Percentiles rank a stretch among this genome's conserved stretches.
Evolutionary conservation across 1,284 basidiomycete genomes (phyloP).

Genomic region (Stereum hirsutum): DNA sequence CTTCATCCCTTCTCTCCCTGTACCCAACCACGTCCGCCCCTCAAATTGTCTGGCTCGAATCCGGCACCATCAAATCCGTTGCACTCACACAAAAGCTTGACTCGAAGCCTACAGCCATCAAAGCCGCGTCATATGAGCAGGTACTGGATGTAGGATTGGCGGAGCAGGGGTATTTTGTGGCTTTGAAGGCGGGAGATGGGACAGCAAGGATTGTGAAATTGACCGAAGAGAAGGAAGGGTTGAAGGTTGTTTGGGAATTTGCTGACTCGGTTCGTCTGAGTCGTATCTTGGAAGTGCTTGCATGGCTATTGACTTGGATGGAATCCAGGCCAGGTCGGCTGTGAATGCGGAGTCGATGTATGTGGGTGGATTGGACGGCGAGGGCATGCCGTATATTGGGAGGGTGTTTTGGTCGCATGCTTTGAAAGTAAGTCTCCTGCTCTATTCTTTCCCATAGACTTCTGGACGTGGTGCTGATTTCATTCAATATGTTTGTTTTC

Average conservation of each 20-base stretch:
- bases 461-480: neutral
- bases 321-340: slow-evolving; percentile 26
- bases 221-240: slow-evolving; percentile 27
- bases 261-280: slow-evolving; percentile 38
- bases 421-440: slow-evolving; percentile 42
- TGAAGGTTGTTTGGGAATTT: slow-evolving; percentile 50
- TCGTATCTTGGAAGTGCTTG: slow-evolving; percentile 2
- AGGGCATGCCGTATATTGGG: slow-evolving; percentile 53
- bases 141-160: slow-evolving; percentile 49
- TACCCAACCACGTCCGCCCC: slow-evolving; percentile 19
- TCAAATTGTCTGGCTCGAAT: slow-evolving; percentile 61
- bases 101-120: slow-evolving; percentile 32
- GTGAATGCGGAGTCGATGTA: slow-evolving; percentile 42
- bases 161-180: slow-evolving; percentile 40
- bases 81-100: slow-evolving; percentile 45
- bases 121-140: slow-evolving; percentile 32
- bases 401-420: slow-evolving; percentile 68
- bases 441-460: too few species aligned
- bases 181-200: slow-evolving; percentile 42
- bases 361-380: slow-evolving; percentile 48
- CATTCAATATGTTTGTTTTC: neutral
- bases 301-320: neutral
- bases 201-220: slow-evolving; percentile 45
- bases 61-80: slow-evolving; percentile 43
- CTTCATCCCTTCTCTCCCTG: slow-evolving; percentile 30